Percentiles rank a stretch among this genome's conserved stretches.
Evolutionary conservation across 257 asterid genomes (phyloP).

Genomic region (Solanum bukasovii): DNA sequence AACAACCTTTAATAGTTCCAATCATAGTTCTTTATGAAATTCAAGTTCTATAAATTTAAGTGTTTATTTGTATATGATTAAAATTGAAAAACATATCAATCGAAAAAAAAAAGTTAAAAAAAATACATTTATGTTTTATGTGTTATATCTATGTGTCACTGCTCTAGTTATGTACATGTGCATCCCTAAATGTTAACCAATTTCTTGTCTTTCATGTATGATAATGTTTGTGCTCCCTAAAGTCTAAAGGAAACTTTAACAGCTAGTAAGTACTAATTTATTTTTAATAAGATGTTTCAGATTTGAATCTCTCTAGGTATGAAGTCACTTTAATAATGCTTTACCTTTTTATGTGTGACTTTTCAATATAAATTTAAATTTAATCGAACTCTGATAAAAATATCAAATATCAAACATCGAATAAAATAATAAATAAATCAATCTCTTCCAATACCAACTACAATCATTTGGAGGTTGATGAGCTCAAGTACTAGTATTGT

Average conservation of each 20-base stretch:
- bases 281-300: fast-evolving
- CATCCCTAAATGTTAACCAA: neutral
- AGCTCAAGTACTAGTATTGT: neutral
- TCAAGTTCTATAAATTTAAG: neutral
- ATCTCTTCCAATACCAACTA: neutral
- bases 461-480: neutral
- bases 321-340: too few relatives aligned
- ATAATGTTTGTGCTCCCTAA: neutral
- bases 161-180: neutral
- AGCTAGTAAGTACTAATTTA: too few relatives aligned
- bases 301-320: fast-evolving
- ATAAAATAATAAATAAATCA: too few relatives aligned
- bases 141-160: neutral
- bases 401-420: neutral
- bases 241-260: neutral
- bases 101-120: too few relatives aligned
- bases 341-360: neutral
- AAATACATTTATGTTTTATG: too few relatives aligned
- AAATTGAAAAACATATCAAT: too few relatives aligned
- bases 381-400: too few relatives aligned
- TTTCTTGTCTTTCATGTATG: neutral
- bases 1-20: neutral
- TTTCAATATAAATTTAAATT: too few relatives aligned
- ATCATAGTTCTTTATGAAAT: neutral
- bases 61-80: neutral